Base-by-base conservation (phyloP, 169 alveolate genomes). In the Plasmodium reichenowi region DNA sequence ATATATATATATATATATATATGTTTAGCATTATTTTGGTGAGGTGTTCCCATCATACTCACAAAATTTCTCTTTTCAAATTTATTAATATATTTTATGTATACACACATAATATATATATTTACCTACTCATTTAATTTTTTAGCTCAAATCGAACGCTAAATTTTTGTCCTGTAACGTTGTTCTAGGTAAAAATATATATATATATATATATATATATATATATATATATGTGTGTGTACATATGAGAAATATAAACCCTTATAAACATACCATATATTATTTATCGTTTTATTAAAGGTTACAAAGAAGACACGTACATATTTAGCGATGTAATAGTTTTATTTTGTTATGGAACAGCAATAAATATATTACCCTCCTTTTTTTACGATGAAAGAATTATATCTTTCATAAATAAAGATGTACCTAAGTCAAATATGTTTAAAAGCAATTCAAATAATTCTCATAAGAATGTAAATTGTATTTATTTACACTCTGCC, bases 61-160 rank as follows among this genome's bases (percentile, higher is more conserved):
- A 26, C 29, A 26, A 0, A 0, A 26, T 26, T 26, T 26, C 29
- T 1, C 29, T 26, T 26, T 26, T 26, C 1, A 26, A 26, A 26
- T 26, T 26, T 26, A 26, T 26, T 26, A 26, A 26, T 26, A 0
- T 26, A 26, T 26, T 26, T 26, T 26, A 26, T 26, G 29, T 26
- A 26, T 26, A 26, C 29, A 2, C 29, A 26, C 2, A 26, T 26
- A 26, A 15, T 56, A 56, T 56, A 9, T 32, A 32, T 20, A 29
- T 10, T 13, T 26, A 20, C 1, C 15, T 24, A 26, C 22, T 38
- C 32, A 26, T 66, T 24, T 24, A 32, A 66, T 10, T 38, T 17
- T 66, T 73, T 24, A 83, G 91, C 68, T 83, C 72, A 83, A 83
- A 43, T 83, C 91, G n/a, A 83, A 83, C 38, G 91, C 91, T 8